These are phyloP conservation scores for Theileria parva DNA, from an alignment of 169 alveolate species.

Conservation along the genomic window DNA sequence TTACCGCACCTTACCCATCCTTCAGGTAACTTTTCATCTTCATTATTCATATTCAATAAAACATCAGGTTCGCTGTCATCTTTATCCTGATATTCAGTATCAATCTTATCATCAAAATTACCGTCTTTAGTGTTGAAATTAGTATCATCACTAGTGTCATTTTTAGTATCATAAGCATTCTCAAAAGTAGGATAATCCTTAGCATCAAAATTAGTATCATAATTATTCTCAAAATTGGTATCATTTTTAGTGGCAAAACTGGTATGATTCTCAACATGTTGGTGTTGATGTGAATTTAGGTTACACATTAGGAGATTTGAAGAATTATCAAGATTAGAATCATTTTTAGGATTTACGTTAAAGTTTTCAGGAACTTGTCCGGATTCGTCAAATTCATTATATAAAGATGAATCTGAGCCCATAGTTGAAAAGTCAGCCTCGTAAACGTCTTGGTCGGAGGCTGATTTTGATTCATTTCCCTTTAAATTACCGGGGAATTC, in stretches of 20 bases:
- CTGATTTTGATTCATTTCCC: not conserved
- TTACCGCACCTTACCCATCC: conserved; percentile 65
- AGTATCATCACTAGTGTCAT: not conserved
- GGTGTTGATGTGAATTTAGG: not conserved
- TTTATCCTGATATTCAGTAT: not conserved
- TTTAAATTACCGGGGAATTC: not conserved
- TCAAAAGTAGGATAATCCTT: not conserved
- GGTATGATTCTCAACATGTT: not conserved
- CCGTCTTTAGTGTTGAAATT: no score
- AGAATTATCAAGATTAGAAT: not conserved
- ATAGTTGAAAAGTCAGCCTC: not conserved
- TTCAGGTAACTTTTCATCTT: conserved; percentile 44
- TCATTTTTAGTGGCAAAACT: not conserved
- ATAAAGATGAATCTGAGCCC: not conserved
- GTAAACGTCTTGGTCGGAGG: not conserved
- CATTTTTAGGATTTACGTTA: not conserved
- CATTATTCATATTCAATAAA: not conserved
- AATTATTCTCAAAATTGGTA: not conserved
- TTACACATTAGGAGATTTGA: not conserved
- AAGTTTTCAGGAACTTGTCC: not conserved
- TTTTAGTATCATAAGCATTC: not conserved
- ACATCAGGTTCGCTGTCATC: not conserved
- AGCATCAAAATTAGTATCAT: not conserved
- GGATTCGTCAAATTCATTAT: conserved; percentile 2
- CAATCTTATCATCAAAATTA: no score